A percentile compares a stretch with the other conserved stretches of the same genome.
phyloP scores from a whole-genome alignment of 305 asterid genomes.

The Fraxinus nigra region DNA sequence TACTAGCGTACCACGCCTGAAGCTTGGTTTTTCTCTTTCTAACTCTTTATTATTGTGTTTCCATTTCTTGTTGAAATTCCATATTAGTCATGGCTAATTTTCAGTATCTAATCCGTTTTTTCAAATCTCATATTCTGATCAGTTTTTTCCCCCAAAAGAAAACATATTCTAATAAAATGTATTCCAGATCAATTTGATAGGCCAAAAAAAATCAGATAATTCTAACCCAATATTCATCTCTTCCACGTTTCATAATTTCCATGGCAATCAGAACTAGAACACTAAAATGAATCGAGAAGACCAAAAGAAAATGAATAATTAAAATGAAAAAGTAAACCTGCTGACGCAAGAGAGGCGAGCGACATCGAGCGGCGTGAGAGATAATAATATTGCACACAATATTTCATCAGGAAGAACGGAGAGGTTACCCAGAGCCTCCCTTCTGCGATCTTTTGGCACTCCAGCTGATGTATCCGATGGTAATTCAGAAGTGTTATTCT shows the following conservation, averaged over 20 bases:
- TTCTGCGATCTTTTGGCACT: constrained; percentile 51
- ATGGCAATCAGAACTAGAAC: constrained; percentile 1
- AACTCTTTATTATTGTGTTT: background rate
- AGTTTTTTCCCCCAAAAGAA: background rate
- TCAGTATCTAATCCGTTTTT: background rate
- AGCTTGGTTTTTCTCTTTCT: background rate
- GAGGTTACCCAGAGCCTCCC: constrained; percentile 69
- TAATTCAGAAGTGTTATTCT: background rate
- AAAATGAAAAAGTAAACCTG: constrained; percentile 47
- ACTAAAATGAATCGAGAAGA: background rate
- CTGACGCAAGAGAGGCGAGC: constrained; percentile 88
- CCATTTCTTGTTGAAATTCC: background rate
- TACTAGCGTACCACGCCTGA: background rate
- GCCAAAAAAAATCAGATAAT: background rate
- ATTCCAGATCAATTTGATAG: background rate
- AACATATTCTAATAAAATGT: background rate
- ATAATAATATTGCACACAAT: constrained; percentile 44
- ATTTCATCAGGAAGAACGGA: constrained; percentile 74
- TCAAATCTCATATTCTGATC: background rate
- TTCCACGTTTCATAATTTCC: constrained; percentile 17
- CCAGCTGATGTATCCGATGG: background rate
- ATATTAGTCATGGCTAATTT: background rate
- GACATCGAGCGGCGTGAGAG: constrained; percentile 69
- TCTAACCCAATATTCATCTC: background rate
- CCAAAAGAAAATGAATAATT: background rate